Evolutionary conservation across 148 eudicot genomes (phyloP).

Genomic region (Oxyria digyna): DNA sequence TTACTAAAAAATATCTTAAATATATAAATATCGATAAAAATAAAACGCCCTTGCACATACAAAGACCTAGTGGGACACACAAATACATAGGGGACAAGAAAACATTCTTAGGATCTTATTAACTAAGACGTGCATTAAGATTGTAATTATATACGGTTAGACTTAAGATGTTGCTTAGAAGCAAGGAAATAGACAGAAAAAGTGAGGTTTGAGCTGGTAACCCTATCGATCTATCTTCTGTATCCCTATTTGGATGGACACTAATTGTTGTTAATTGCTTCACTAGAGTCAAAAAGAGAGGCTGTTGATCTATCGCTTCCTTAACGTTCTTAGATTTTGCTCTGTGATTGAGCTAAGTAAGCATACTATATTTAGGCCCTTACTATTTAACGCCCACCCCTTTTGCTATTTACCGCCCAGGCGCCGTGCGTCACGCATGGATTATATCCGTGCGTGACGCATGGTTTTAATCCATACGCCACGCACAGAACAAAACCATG

Average conservation of each 20-base stretch:
- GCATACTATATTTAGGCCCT: background rate
- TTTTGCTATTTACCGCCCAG: no score
- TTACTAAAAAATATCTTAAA: no score
- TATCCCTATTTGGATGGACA: background rate
- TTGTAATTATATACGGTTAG: background rate
- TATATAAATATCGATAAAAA: no score
- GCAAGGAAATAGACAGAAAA: constrained; percentile 18
- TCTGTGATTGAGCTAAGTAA: background rate
- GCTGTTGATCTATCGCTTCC: background rate
- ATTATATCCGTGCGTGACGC: no score
- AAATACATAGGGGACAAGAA: background rate
- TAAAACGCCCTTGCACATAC: no score
- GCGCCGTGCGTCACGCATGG: no score
- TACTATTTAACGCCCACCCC: no score
- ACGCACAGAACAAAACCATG: no score
- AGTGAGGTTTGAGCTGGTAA: constrained; percentile 12
- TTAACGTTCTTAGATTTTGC: background rate
- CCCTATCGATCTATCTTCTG: background rate
- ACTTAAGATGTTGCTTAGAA: constrained; percentile 21
- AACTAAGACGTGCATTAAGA: background rate
- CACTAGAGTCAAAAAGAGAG: constrained; percentile 1
- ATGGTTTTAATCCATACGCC: no score
- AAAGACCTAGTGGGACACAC: background rate
- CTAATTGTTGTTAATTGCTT: background rate
- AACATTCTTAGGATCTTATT: constrained; percentile 6